Evolutionary conservation across 352 stramenopile species (phyloP).

Genomic region (Phytophthora hybrid): DNA sequence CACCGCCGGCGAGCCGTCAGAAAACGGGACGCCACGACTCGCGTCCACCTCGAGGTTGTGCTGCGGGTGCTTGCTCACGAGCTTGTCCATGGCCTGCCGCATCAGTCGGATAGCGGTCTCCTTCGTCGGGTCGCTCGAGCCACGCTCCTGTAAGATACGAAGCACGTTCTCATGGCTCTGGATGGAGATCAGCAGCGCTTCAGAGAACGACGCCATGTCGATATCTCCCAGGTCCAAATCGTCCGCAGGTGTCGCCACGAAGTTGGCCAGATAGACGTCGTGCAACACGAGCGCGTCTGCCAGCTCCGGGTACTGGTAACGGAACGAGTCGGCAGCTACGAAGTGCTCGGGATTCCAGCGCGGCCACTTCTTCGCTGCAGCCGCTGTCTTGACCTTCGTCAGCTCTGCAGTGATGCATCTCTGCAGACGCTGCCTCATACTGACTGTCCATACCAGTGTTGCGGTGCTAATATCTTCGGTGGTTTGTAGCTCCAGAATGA

Average conservation of each 20-base stretch:
- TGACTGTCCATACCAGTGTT: constrained; percentile 80
- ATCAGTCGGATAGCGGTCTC: constrained; percentile 70
- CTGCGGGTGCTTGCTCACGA: constrained; percentile 77
- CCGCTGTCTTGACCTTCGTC: constrained; percentile 71
- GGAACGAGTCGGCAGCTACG: constrained; percentile 86
- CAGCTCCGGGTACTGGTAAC: constrained; percentile 85
- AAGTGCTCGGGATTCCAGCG: constrained; percentile 88
- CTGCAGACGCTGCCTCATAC: constrained; percentile 69
- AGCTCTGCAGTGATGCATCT: constrained; percentile 66
- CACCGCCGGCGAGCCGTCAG: constrained; percentile 18
- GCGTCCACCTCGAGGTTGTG: constrained; percentile 76
- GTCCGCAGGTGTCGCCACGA: constrained; percentile 55
- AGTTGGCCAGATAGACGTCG: constrained; percentile 87
- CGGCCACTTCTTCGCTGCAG: constrained; percentile 63
- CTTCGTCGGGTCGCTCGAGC: constrained; percentile 64
- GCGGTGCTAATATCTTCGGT: constrained; percentile 68
- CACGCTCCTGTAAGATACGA: constrained; percentile 75
- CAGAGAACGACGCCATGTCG: constrained; percentile 80
- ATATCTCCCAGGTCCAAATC: constrained; percentile 72
- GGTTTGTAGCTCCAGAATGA: constrained; percentile 69
- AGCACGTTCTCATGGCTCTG: constrained; percentile 87
- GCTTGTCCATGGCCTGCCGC: constrained; percentile 78
- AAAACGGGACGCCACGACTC: constrained; percentile 10
- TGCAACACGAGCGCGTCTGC: constrained; percentile 78
- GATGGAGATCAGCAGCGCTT: constrained; percentile 83